Percentiles rank a stretch among this genome's conserved stretches.
Conservation (phyloP, 2,329 filamentous ascomycete genomes). For the Sporothrix luriei region DNA sequence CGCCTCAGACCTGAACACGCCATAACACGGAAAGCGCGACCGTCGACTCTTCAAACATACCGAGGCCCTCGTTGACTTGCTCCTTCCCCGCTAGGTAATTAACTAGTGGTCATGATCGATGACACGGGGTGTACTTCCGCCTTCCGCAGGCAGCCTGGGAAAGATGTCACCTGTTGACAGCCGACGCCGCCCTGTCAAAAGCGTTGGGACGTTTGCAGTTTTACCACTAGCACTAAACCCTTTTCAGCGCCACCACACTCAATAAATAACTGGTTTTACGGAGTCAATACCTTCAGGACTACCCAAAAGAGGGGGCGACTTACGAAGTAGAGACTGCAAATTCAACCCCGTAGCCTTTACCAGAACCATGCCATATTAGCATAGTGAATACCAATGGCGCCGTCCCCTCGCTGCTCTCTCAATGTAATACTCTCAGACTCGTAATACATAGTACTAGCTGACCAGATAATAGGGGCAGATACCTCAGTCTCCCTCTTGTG, state of each 20-base stretch:
- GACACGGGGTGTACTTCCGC: too few species aligned
- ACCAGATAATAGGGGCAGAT: background rate
- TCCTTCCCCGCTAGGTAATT: background rate
- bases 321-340: background rate
- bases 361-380: constrained; percentile 24
- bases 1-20: constrained; percentile 3
- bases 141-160: background rate
- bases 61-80: background rate
- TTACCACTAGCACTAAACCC: constrained; percentile 24
- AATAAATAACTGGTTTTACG: too few species aligned
- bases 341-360: constrained; percentile 11
- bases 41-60: background rate
- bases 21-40: background rate
- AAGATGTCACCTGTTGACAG: constrained; percentile 25
- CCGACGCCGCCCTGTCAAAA: constrained; percentile 24
- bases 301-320: constrained; percentile 22
- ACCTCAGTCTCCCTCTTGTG: constrained; percentile 11
- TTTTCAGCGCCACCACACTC: constrained; percentile 10
- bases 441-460: constrained; percentile 2
- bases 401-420: background rate
- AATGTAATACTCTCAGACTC: background rate
- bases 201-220: constrained; percentile 30
- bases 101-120: background rate
- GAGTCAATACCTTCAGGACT: constrained; percentile 18
- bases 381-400: constrained; percentile 22